A percentile compares a stretch with the other conserved stretches of the same genome.
Conservation (phyloP, 192 early-diverging fungal species). For the Jimgerdemannia lactiflua region DNA sequence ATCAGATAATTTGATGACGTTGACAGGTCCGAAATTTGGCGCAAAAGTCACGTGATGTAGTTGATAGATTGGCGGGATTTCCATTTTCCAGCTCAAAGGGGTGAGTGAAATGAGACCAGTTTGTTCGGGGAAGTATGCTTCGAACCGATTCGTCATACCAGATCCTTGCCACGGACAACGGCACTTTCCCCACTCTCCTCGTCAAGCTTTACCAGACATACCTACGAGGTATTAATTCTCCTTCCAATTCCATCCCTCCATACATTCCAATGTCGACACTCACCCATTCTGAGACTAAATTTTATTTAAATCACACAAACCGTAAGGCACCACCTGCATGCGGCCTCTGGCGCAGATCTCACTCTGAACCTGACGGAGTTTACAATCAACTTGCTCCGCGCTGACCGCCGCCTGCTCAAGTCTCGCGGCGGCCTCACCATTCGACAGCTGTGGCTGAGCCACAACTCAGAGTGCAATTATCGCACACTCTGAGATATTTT, state of each 20-base stretch:
- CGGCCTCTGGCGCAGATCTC: conserved; percentile 91
- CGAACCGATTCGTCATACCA: conserved; percentile 18
- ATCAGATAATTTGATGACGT: too few relatives aligned
- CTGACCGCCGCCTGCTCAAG: conserved; percentile 51
- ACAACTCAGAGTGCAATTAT: conserved; percentile 92
- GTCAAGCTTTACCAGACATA: conserved; percentile 88
- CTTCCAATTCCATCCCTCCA: not conserved
- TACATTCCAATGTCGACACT: not conserved
- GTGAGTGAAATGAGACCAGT: too few relatives aligned
- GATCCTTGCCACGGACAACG: conserved; percentile 87
- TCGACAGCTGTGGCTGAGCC: conserved; percentile 84
- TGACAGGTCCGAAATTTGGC: too few relatives aligned
- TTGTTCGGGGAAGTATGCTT: too few relatives aligned
- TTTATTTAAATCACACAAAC: conserved; percentile 43
- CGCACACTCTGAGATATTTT: conserved; percentile 84
- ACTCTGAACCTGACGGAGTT: conserved; percentile 86
- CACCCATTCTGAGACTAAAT: not conserved
- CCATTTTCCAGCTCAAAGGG: too few relatives aligned
- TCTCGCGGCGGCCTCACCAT: conserved; percentile 67
- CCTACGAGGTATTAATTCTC: conserved; percentile 75
- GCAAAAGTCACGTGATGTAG: too few relatives aligned
- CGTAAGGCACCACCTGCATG: conserved; percentile 84
- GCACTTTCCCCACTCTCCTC: conserved; percentile 73
- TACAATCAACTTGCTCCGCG: conserved; percentile 86
- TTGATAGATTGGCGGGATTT: too few relatives aligned